phyloP scores from a whole-genome alignment of 306 rosid species.

The Acmispon strigosus region DNA sequence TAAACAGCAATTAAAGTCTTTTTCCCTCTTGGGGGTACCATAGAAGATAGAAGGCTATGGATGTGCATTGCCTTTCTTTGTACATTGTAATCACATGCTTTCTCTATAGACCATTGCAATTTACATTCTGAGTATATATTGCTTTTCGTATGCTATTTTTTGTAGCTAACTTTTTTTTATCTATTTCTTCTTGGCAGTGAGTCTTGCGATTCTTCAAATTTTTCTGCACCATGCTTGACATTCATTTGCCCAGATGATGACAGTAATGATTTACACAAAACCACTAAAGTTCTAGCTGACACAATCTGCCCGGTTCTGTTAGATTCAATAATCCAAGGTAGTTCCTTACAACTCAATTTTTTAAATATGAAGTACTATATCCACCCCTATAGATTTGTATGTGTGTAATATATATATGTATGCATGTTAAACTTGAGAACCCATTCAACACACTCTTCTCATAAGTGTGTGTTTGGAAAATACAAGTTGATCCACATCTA shows the following conservation, averaged over 20 bases:
- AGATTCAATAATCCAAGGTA: slow-evolving; percentile 78
- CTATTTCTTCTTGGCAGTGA: slow-evolving; percentile 56
- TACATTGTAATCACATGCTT: background rate
- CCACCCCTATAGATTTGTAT: no score
- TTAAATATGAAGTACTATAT: background rate
- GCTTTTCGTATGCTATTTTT: background rate
- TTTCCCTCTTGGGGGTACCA: background rate
- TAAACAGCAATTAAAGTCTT: no score
- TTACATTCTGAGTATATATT: background rate
- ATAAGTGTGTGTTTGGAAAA: no score
- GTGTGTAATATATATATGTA: no score
- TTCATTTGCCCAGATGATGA: slow-evolving; percentile 36
- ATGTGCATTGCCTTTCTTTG: background rate
- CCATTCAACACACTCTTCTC: no score
- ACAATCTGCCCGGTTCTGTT: slow-evolving; percentile 60
- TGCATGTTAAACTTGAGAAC: no score
- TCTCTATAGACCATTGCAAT: background rate
- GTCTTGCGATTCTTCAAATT: slow-evolving; percentile 39
- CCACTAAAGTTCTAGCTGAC: slow-evolving; percentile 42
- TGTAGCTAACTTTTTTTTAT: background rate
- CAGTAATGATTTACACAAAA: slow-evolving; percentile 32
- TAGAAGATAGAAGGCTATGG: no score
- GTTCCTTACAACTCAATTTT: background rate
- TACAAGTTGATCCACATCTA: no score
- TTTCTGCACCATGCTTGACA: slow-evolving; percentile 56